Base-by-base conservation (phyloP, 2,329 filamentous ascomycete species). In the Cordyceps cateniannulata region DNA sequence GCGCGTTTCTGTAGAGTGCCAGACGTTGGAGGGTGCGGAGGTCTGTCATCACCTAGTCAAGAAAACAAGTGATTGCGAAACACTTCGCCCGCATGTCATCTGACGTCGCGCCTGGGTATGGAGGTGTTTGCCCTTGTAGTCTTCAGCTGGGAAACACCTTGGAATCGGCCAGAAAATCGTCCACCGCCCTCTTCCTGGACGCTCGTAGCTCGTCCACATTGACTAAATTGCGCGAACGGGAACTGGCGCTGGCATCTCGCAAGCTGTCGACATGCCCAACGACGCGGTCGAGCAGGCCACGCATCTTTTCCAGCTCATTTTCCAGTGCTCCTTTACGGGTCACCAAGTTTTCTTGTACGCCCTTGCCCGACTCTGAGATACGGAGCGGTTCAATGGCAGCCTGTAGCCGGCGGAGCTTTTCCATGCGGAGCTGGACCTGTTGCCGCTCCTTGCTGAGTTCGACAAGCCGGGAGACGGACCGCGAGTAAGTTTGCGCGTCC, bases 301-400 rank as follows among this genome's bases (percentile, higher is more conserved):
- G 81, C 81, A 87, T 89, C 63, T 80, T 81, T 70, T 86, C 82
- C 59, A 91, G 74, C 72, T 91, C 88, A 58, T 76, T 76, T 69
- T 87, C 87, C 10, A 91, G 71, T 52, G 85, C 81, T 1, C 86
- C 85, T 68, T 87, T 82, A 35, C 82, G 81, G 55, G 84, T 86
- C 1, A 88, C 79, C 3, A 91, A 71, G 69, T 90, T 90, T 62
- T 84, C 81, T 70, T 91, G 88, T 7, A 88, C 74, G 8, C 73
- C 66, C 64, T 72, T 64, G 65, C 73, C 65, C 67, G 72, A 38
- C 3, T 69, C 67, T 9, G 57, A 63, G 18, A 63, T 70, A 48
- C 62, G 61, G 25, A 68, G 64, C 0, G 83, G 83, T 38, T 75
- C 75, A 2, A 89, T 70, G 3, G 84, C 68, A 12, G 70, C 70